A percentile compares a stretch with the other conserved stretches of the same genome.
phyloP scores from a whole-genome alignment of 768 basidiomycete species.

The Pisolithus tinctorius region DNA sequence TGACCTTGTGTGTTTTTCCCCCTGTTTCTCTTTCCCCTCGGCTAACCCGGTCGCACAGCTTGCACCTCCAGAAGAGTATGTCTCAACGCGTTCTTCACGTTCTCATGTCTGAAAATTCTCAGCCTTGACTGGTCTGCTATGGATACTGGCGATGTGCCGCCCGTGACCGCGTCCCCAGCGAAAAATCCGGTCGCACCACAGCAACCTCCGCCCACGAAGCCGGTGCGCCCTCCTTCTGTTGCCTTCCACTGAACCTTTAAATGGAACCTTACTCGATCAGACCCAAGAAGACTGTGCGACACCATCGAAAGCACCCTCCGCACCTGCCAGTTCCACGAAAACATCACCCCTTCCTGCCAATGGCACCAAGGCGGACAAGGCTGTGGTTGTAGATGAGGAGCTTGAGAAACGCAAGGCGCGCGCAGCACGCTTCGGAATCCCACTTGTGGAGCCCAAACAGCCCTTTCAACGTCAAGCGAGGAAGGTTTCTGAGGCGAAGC shows the following conservation, averaged over 20 bases:
- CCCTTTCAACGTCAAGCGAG: conserved; percentile 21
- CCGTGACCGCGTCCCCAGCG: conserved; percentile 4
- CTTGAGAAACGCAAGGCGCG: conserved; percentile 52
- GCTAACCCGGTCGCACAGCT: conserved; percentile 15
- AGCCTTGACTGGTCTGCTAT: conserved; percentile 41
- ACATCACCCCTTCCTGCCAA: neutral
- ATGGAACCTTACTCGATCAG: neutral
- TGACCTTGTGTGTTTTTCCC: conserved; percentile 20
- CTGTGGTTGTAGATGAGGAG: conserved; percentile 36
- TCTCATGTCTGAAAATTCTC: conserved; percentile 4
- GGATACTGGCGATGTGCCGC: conserved; percentile 11
- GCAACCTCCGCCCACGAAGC: conserved; percentile 4
- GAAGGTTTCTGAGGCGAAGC: conserved; percentile 1
- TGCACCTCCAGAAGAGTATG: conserved; percentile 27
- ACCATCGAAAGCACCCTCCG: conserved; percentile 1
- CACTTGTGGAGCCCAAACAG: conserved; percentile 40
- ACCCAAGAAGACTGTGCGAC: conserved; percentile 1
- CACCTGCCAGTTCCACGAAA: neutral
- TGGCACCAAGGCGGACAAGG: neutral
- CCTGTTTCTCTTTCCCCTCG: neutral
- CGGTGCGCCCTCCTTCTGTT: neutral
- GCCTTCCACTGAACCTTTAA: too few species aligned
- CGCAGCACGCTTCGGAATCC: conserved; percentile 68
- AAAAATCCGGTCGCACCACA: conserved; percentile 1
- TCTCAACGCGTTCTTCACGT: conserved; percentile 1